phyloP scores from a whole-genome alignment of 2,329 filamentous ascomycete genomes.

The Fusarium euwallaceae region DNA sequence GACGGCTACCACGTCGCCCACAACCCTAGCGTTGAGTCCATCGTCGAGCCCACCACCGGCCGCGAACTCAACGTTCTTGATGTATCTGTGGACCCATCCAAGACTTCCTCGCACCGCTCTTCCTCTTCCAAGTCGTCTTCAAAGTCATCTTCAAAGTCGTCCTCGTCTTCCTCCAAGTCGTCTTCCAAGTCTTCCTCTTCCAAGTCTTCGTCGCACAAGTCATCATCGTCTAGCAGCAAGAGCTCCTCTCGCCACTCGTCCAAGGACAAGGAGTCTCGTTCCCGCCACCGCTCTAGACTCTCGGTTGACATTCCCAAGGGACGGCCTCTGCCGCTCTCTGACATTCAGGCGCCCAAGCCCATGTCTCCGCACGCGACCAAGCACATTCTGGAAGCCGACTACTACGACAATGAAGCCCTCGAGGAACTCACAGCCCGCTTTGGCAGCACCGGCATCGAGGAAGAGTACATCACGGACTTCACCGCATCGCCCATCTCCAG shows the following conservation, averaged over 20 bases:
- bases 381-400: conserved; percentile 86
- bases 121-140: conserved; percentile 60
- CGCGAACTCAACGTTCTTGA: conserved; percentile 98
- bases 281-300: conserved; percentile 63
- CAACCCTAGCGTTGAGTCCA: conserved; percentile 90
- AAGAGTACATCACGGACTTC: conserved; percentile 68
- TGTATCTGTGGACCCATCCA: conserved; percentile 71
- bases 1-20: conserved; percentile 98
- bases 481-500: conserved; percentile 71
- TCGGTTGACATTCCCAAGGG: conserved; percentile 84
- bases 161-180: conserved; percentile 55
- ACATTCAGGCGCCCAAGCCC: conserved; percentile 93
- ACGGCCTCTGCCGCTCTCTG: conserved; percentile 86
- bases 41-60: conserved; percentile 94
- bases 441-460: conserved; percentile 69
- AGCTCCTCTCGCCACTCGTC: conserved; percentile 61
- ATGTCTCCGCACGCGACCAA: conserved; percentile 88
- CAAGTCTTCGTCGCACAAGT: conserved; percentile 55
- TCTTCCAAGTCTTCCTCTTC: conserved; percentile 57
- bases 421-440: conserved; percentile 86
- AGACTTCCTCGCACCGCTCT: conserved; percentile 56
- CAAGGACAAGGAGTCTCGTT: conserved; percentile 58
- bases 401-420: conserved; percentile 77
- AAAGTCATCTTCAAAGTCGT: conserved; percentile 53
- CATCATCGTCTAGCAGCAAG: conserved; percentile 47